Percentiles rank a stretch among this genome's conserved stretches.
Evolutionary conservation across 2,329 filamentous ascomycete species (phyloP).

Genomic region (Neonectria coccinea): DNA sequence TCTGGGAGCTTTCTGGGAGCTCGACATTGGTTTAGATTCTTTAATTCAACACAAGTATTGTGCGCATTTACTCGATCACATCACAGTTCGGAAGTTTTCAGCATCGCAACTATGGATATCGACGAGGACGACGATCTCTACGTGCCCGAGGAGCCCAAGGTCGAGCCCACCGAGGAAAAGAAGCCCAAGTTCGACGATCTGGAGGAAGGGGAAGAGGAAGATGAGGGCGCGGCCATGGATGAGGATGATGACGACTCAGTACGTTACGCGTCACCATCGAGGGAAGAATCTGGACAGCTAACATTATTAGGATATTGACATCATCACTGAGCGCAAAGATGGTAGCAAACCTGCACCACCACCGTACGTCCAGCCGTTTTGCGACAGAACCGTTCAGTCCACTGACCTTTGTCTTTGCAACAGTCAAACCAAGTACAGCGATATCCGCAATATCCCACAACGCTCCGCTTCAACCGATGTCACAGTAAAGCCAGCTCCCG

Average conservation of each 20-base stretch:
- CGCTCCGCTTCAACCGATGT: constrained; percentile 66
- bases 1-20: constrained; percentile 22
- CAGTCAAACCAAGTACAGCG: constrained; percentile 72
- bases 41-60: constrained; percentile 11
- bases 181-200: constrained; percentile 63
- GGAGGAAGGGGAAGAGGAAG: constrained; percentile 74
- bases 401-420: constrained; percentile 20
- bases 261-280: constrained; percentile 8
- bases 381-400: constrained; percentile 16
- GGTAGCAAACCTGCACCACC: constrained; percentile 70
- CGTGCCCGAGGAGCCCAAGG: constrained; percentile 67
- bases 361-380: constrained; percentile 57
- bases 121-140: constrained; percentile 78
- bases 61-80: background rate
- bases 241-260: constrained; percentile 66
- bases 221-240: constrained; percentile 70
- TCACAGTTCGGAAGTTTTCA: background rate
- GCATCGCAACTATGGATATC: constrained; percentile 66
- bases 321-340: constrained; percentile 75
- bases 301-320: constrained; percentile 70
- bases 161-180: constrained; percentile 48
- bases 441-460: constrained; percentile 74
- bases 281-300: background rate
- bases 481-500: constrained; percentile 57
- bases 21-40: constrained; percentile 34